Percentiles rank a stretch among this genome's conserved stretches.
Conservation (phyloP, 2,329 filamentous ascomycete species). For the Fusarium duplospermum region DNA sequence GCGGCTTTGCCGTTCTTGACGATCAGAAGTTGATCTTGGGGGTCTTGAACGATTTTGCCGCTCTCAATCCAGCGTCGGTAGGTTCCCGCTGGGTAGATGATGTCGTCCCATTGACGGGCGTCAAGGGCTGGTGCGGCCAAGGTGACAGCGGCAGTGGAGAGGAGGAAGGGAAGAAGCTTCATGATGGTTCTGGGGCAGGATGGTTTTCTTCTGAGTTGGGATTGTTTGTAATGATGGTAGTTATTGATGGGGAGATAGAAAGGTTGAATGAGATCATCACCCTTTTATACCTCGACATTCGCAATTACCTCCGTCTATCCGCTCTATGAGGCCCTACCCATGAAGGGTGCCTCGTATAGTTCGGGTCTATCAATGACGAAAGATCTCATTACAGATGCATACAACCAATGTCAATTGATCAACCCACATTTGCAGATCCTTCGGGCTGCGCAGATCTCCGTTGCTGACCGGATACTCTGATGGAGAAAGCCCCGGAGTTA, state of each 20-base stretch:
- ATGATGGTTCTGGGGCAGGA: background rate
- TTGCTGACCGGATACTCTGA: background rate
- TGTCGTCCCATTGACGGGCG: background rate
- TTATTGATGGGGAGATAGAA: background rate
- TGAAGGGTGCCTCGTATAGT: background rate
- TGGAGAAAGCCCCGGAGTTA: background rate
- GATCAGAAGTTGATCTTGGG: constrained; percentile 14
- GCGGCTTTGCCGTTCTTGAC: constrained; percentile 15
- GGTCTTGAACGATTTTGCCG: background rate
- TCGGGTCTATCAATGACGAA: background rate
- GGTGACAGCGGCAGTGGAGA: background rate
- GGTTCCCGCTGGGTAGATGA: constrained; percentile 10
- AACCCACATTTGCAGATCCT: background rate
- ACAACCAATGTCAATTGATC: background rate
- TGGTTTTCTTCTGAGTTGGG: background rate
- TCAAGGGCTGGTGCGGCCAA: background rate
- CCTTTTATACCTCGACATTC: background rate
- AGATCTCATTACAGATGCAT: background rate
- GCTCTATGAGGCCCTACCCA: background rate
- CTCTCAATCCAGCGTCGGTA: constrained; percentile 12
- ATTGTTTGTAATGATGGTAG: background rate
- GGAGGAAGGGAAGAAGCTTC: background rate
- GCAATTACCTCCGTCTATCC: too few species aligned
- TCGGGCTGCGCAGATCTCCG: background rate
- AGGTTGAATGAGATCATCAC: background rate